phyloP scores from a whole-genome alignment of 345 rosid species.

The Dimocarpus longan region DNA sequence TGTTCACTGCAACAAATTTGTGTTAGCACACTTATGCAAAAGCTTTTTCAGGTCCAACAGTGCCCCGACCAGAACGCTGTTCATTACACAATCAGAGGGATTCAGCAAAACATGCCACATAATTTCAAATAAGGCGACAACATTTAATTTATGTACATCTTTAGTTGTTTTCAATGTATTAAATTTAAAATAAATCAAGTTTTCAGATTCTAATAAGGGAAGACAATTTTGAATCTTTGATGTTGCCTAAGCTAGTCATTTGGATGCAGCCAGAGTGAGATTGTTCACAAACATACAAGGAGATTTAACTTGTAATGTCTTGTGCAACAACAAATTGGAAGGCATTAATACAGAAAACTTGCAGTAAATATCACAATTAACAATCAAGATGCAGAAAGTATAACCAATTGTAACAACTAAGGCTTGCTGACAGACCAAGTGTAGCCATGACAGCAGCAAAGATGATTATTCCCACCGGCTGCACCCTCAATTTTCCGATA shows the following conservation, averaged over 20 bases:
- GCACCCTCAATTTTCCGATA: slow-evolving; percentile 94
- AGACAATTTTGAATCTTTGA: background rate
- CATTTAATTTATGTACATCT: background rate
- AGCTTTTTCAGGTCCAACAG: too few relatives aligned
- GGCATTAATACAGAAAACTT: background rate
- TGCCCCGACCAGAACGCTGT: too few relatives aligned
- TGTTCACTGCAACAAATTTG: too few relatives aligned
- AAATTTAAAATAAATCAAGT: too few relatives aligned
- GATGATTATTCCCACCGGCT: slow-evolving; percentile 89
- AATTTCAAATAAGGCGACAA: too few relatives aligned
- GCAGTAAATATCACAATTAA: background rate
- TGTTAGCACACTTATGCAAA: too few relatives aligned
- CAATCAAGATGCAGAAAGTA: background rate
- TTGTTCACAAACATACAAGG: background rate
- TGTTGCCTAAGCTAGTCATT: background rate
- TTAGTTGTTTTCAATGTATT: background rate
- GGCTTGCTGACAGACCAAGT: slow-evolving; percentile 53
- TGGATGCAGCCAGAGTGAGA: background rate
- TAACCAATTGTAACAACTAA: too few relatives aligned
- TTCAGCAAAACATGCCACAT: too few relatives aligned
- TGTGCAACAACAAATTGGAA: slow-evolving; percentile 1
- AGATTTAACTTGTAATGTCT: background rate
- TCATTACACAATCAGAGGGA: background rate
- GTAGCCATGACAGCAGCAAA: slow-evolving; percentile 98
- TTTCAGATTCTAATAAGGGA: background rate